phyloP scores from a whole-genome alignment of 768 basidiomycete genomes.

The Suillus tomentosus region DNA sequence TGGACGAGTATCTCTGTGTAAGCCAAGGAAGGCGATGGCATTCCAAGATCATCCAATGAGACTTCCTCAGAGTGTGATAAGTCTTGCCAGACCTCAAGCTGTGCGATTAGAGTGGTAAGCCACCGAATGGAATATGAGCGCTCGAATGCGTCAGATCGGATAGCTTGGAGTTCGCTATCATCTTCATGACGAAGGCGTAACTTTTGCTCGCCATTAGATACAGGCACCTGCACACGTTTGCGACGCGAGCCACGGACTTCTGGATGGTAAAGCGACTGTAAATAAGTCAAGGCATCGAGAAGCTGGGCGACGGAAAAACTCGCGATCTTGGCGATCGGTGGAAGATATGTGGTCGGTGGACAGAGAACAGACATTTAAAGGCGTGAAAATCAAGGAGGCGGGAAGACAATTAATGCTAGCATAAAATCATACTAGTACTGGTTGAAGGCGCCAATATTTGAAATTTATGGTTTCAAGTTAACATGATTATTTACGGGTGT shows the following conservation, averaged over 20 bases:
- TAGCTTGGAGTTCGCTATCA: slow-evolving; percentile 26
- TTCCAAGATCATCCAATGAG: not conserved
- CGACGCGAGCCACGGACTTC: slow-evolving; percentile 61
- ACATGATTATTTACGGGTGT: slow-evolving; percentile 3
- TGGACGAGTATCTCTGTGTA: slow-evolving; percentile 44
- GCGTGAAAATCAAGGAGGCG: not conserved
- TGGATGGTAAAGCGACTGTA: slow-evolving; percentile 60
- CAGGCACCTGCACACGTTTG: slow-evolving; percentile 19
- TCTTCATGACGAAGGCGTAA: not conserved
- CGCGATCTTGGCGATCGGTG: slow-evolving; percentile 49
- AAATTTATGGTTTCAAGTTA: not conserved
- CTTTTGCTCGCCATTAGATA: not conserved
- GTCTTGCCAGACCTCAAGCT: slow-evolving; percentile 26
- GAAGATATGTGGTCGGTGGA: slow-evolving; percentile 56
- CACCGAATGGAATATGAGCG: slow-evolving; percentile 68
- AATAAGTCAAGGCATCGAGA: slow-evolving; percentile 46
- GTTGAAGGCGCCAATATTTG: not conserved
- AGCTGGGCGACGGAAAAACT: slow-evolving; percentile 41
- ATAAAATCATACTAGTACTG: slow-evolving; percentile 7
- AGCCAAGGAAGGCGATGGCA: not conserved
- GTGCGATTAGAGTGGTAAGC: slow-evolving; percentile 66
- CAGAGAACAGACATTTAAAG: slow-evolving; percentile 12
- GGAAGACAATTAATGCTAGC: not conserved
- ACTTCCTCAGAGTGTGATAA: not conserved
- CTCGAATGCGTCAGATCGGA: slow-evolving; percentile 68